Base-by-base conservation (phyloP, 2,329 filamentous ascomycete genomes). In the Aaosphaeria pasadenensis region DNA sequence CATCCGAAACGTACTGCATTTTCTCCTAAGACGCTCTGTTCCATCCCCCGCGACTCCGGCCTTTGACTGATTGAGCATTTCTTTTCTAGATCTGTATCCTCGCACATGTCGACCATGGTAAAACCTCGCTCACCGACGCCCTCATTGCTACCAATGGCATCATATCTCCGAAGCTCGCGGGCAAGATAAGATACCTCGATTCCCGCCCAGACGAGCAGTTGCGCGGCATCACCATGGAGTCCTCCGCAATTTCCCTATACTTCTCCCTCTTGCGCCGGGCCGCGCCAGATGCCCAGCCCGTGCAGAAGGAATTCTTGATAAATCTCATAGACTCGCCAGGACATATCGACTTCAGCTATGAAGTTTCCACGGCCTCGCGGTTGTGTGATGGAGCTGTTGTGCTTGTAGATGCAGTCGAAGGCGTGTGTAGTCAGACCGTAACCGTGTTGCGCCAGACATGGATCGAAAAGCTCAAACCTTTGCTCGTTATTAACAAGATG, bases 161-260 rank as follows among this genome's bases (percentile, higher is more conserved):
- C 75, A 99, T 99, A 66, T 97, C 94, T 30, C 89, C 92, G 47
- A 97, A 97, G 70, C 80, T 97, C 64, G 94, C 94, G 48, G 94
- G 94, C 70, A 97, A 97, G 78, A 95, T 99, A 72, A 87, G 94
- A 57, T 99, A 97, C 66, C 84, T 99, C 50, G 94, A 99, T 74
- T 97, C 94, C 24, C 81, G 94, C 39, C 92, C 92, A 1, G 94
- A 99, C 72, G 94, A 99, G 71, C 94, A 99, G 73, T 82, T 89
- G 11, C 87, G 94, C 56, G 94, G 94, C 48, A 99, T 99, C 66
- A 99, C 94, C n/a, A 99, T 99, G 94, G 94, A 99, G 71, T 97
- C 94, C 0, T 97, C 92, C 5, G 94, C 94, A 53, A 99, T 99
- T 55, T 97, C 94, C 0, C 78, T 99, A 32, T 95, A 88, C 73